Percentiles rank a stretch among this genome's conserved stretches.
Evolutionary conservation across 148 eudicot genomes (phyloP).

Genomic region (Euryodendron excelsum): DNA sequence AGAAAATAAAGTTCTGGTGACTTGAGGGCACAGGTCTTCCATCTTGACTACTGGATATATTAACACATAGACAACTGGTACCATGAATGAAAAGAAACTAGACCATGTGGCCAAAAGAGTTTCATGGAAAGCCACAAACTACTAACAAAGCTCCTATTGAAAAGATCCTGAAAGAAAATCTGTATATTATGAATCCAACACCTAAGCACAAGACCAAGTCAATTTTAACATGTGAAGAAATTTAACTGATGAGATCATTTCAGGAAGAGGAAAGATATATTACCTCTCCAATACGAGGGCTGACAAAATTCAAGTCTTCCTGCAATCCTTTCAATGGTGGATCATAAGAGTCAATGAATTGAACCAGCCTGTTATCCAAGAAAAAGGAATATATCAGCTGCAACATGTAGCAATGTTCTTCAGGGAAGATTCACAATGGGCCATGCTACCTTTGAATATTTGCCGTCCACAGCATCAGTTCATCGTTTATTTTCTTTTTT

Average conservation of each 20-base stretch:
- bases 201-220: not conserved
- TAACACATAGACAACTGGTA: not conserved
- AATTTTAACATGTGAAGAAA: not conserved
- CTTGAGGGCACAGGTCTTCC: not conserved
- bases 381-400: slow-evolving; percentile 20
- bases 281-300: slow-evolving; percentile 99
- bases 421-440: not conserved
- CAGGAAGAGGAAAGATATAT: slow-evolving; percentile 19
- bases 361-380: slow-evolving; percentile 71
- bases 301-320: slow-evolving; percentile 95
- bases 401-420: not conserved
- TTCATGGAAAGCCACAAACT: not conserved
- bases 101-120: not conserved
- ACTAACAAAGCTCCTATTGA: not conserved
- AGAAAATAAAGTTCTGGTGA: not conserved
- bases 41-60: not conserved
- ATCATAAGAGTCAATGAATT: slow-evolving; percentile 89
- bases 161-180: not conserved
- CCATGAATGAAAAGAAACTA: not conserved
- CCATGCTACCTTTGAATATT: not conserved
- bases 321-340: slow-evolving; percentile 94
- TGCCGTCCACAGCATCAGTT: not conserved
- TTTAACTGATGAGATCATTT: not conserved
- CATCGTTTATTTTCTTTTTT: too few species aligned
- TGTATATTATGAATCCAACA: not conserved